A percentile compares a stretch with the other conserved stretches of the same genome.
These are phyloP conservation scores for Ganoderma boninense DNA, from an alignment of 1,284 basidiomycete species.

Conservation along the genomic window DNA sequence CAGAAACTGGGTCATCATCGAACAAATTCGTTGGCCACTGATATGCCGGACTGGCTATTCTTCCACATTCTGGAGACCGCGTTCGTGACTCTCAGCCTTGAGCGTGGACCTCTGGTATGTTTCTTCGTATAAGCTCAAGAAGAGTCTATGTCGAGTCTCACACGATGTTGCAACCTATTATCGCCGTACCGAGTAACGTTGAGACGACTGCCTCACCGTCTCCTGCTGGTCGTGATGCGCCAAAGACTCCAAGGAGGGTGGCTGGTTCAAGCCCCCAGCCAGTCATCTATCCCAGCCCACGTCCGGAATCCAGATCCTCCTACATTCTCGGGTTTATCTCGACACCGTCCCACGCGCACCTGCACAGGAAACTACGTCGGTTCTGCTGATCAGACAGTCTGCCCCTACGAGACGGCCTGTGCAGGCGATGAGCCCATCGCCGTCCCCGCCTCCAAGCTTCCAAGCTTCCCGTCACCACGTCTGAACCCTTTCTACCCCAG, in stretches of 20 bases:
- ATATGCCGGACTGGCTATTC: conserved; percentile 62
- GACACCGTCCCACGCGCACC: not conserved
- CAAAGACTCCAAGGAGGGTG: not conserved
- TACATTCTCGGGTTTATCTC: not conserved
- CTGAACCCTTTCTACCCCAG: not conserved
- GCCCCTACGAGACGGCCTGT: no score
- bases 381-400: not conserved
- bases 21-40: conserved; percentile 55
- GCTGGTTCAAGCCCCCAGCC: not conserved
- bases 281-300: not conserved
- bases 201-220: not conserved
- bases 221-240: not conserved
- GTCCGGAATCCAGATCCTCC: not conserved
- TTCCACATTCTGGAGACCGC: conserved; percentile 66
- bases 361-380: not conserved
- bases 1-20: conserved; percentile 53
- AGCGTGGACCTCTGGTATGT: conserved; percentile 41
- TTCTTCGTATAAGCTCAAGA: no score
- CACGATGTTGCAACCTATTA: not conserved
- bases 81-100: conserved; percentile 49
- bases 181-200: not conserved
- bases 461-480: conserved; percentile 6
- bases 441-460: conserved; percentile 9
- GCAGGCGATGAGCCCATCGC: not conserved
- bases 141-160: not conserved